Base-by-base conservation (phyloP, 2,329 filamentous ascomycete species). In the Cladosporium cucumerinum region DNA sequence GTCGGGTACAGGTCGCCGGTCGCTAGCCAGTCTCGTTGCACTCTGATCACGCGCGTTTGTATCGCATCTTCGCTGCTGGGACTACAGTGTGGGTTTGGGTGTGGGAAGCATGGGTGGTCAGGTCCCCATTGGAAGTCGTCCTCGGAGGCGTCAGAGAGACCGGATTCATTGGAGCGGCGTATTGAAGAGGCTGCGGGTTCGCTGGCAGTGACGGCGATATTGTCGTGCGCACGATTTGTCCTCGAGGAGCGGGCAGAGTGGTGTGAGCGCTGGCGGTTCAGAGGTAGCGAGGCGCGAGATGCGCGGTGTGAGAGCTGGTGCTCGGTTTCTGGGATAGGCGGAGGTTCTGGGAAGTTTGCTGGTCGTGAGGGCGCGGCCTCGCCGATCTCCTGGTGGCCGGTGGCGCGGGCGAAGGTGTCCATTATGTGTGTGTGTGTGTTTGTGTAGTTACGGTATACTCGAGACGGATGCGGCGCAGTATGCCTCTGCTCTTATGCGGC, bases 41-140 rank as follows among this genome's bases (percentile, higher is more conserved):
- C 89, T 18, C 95, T 89, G 72, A 99, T 97, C 69, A 99, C 91
- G 64, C 94, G 89, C 1, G 95, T 99, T 7, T 84, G 87, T 54
- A 84, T 78, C 73, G 92, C 92, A 69, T 96, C 87, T 16, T 86
- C 82, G 8, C 92, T 96, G 64, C 88, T 83, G 12, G 91, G 75
- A 0, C 93, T 88, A 6, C 97, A 94, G 76, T 99, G 93, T 0
- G 93, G 91, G 74, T 98, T 98, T 46, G 92, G 81, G 74, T 98
- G 95, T 57, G 95, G 95, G 75, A 89, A 98, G 77, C 95, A 99
- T 5, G 95, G 94, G 76, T 99, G 95, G 48, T 90, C 87, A 16
- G 93, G 93, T 0, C 95, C 94, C 95, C 95, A 99, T 77, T 92
- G 87, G 60, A 92, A 87, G 61, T 88, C 83, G 30, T 87, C 88